Base-by-base conservation (phyloP, 257 asterid species). In the Nicotiana obtusifolia region DNA sequence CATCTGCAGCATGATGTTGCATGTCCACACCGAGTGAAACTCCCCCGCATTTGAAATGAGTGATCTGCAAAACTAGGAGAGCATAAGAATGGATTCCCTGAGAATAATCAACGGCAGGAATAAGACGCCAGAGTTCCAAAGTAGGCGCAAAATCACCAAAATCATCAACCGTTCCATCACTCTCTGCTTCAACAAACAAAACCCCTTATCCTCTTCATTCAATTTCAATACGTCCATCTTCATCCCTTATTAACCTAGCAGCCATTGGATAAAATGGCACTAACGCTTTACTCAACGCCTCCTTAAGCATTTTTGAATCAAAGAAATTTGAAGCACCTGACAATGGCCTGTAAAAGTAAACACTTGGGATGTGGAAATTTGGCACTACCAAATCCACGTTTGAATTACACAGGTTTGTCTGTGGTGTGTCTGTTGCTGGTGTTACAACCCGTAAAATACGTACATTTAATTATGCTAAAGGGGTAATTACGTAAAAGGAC, bases 1-100 rank as follows among this genome's bases (percentile, higher is more conserved):
- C 99, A 69, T 95, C 99, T 0, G 99, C 97, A 0, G 69, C 94
- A 7, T 93, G 97, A 80, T 95, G 99, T 68, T 95, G 96, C 97
- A 92, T 95, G 2, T 97, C 97, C 0, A 93, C 99, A 1, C 99
- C 98, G 6, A 95, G 83, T 1, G 99, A 95, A 22, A 90, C 97
- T 59, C 99, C 99, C 1, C 99, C 98, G 24, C 99, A 95, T 82
- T 91, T 92, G 94, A 95, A 95, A 81, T 84, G 73, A 52, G 98
- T 95, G 0, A 95, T 90, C 98, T 91, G 97, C 86, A 94, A 89
- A 54, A 94, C 94, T 15, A 92, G 89, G 7, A 94, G 97, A 79
- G 98, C 86, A 35, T 90, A 88, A 0, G 84, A 60, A 14, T 87
- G 82, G 8, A 92, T 91, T n/a, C n/a, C n/a, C n/a, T n/a, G n/a